Percentiles rank a stretch among this genome's conserved stretches.
Evolutionary conservation across 2,329 filamentous ascomycete genomes (phyloP).

Genomic region (Trichophyton equinum): DNA sequence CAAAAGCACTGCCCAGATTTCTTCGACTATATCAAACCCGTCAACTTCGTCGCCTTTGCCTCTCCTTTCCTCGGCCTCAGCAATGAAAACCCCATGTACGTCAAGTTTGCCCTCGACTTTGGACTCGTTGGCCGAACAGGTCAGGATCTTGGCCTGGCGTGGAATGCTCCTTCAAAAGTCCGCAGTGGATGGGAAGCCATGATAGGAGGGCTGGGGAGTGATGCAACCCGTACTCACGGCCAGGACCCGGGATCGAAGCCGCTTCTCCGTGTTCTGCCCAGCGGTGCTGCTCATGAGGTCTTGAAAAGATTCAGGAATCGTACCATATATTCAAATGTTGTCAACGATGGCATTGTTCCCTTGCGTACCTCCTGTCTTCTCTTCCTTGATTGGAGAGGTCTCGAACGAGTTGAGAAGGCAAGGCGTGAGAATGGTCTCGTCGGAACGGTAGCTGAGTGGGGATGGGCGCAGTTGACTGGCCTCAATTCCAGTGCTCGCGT

Average conservation of each 20-base stretch:
- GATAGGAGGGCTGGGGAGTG: constrained; percentile 63
- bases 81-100: constrained; percentile 94
- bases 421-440: constrained; percentile 82
- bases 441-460: constrained; percentile 84
- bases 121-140: constrained; percentile 92
- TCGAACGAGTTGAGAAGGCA: constrained; percentile 88
- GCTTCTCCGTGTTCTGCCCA: constrained; percentile 74
- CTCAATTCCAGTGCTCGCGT: constrained; percentile 42
- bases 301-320: constrained; percentile 79
- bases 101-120: constrained; percentile 93
- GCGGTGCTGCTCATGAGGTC: constrained; percentile 77
- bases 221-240: constrained; percentile 42
- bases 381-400: constrained; percentile 90
- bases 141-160: constrained; percentile 86
- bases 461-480: constrained; percentile 81
- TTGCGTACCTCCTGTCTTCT: constrained; percentile 89
- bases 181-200: constrained; percentile 80
- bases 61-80: constrained; percentile 82
- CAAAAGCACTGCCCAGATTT: constrained; percentile 90
- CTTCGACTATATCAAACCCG: constrained; percentile 69
- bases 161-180: constrained; percentile 76
- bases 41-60: constrained; percentile 83
- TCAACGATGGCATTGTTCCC: constrained; percentile 95
- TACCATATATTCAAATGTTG: constrained; percentile 91
- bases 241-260: constrained; percentile 74